Conservation (phyloP, 2,329 filamentous ascomycete genomes). For the Colletotrichum magnum region DNA sequence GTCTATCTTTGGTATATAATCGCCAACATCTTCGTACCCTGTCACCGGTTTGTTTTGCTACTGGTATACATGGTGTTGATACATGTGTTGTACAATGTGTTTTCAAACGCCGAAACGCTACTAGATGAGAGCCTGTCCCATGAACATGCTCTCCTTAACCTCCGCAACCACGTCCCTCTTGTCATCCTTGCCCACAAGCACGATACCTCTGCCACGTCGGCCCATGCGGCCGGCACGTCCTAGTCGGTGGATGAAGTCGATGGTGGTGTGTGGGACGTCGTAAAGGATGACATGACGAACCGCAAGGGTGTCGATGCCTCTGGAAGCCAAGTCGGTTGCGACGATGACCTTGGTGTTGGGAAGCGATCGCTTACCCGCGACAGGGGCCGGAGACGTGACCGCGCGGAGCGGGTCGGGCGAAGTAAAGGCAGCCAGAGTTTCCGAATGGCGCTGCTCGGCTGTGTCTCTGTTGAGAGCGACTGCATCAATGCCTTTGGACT, state of each 20-base stretch:
- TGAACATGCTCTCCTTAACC: conserved; percentile 91
- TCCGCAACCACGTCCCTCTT: conserved; percentile 91
- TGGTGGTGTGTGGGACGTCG: conserved; percentile 97
- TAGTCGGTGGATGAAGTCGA: conserved; percentile 97
- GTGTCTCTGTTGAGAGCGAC: conserved; percentile 89
- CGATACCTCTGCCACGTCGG: conserved; percentile 87
- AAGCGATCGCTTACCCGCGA: conserved; percentile 65
- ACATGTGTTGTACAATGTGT: conserved; percentile 33
- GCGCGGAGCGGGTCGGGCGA: conserved; percentile 58
- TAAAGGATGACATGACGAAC: conserved; percentile 94
- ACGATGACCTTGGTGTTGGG: conserved; percentile 91
- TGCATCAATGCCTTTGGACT: conserved; percentile 89
- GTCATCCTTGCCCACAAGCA: conserved; percentile 91
- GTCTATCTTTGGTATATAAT: conserved; percentile 25
- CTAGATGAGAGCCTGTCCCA: conserved; percentile 82
- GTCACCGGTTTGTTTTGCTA: neutral
- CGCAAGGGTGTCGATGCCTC: conserved; percentile 93
- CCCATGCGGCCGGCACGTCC: conserved; percentile 95
- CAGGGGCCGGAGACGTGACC: conserved; percentile 44
- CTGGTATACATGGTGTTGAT: conserved; percentile 18
- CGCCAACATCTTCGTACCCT: conserved; percentile 1
- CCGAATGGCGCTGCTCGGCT: conserved; percentile 80
- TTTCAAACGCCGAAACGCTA: neutral
- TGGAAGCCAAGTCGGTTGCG: conserved; percentile 91
- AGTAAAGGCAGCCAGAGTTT: conserved; percentile 84